These are phyloP conservation scores for Jatropha podagrica DNA, from an alignment of 441 rosid species.

Conservation along the genomic window DNA sequence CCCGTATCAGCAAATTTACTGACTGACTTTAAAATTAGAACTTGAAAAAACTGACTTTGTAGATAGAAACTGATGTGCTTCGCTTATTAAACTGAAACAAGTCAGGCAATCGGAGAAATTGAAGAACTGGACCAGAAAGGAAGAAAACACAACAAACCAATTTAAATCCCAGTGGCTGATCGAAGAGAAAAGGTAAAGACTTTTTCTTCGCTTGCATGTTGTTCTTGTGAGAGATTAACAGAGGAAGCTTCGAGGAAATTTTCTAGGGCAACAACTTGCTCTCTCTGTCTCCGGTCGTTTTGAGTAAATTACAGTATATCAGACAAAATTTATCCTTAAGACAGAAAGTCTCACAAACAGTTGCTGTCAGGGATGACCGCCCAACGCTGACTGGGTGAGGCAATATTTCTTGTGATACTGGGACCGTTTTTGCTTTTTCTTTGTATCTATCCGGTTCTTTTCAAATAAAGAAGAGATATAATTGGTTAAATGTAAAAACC, in stretches of 20 bases:
- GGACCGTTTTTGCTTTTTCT: not conserved
- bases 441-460: not conserved
- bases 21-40: not conserved
- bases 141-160: not conserved
- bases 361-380: slow-evolving; percentile 4
- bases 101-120: not conserved
- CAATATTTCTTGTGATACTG: slow-evolving; percentile 4
- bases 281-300: not conserved
- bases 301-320: slow-evolving; percentile 1
- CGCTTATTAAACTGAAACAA: not conserved
- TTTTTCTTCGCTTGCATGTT: not conserved
- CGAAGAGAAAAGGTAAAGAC: not conserved
- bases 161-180: not conserved
- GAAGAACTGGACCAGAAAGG: not conserved
- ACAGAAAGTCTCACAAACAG: not conserved
- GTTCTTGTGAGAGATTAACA: slow-evolving; percentile 2
- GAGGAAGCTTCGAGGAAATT: slow-evolving; percentile 34
- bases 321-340: not conserved
- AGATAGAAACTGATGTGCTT: not conserved
- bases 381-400: not conserved
- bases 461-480: too few species aligned
- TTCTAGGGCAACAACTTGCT: slow-evolving; percentile 4
- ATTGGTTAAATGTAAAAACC: too few species aligned
- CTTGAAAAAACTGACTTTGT: not conserved
- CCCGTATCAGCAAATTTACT: not conserved